These are phyloP conservation scores for Corinectria fuckeliana DNA, from an alignment of 2,329 filamentous ascomycete genomes.

Conservation along the genomic window DNA sequence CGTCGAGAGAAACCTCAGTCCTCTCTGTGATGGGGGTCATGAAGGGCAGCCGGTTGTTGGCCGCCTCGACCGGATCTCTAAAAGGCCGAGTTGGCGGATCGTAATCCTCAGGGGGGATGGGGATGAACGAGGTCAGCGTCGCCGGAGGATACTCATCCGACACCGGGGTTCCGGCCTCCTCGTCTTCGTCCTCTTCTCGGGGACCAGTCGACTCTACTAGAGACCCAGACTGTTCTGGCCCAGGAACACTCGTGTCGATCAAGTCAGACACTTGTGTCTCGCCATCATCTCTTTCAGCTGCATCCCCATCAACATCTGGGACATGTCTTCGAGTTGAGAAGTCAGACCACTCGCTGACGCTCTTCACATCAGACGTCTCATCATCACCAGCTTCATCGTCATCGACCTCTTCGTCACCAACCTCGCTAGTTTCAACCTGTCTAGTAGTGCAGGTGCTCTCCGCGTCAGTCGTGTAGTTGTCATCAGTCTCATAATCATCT, in stretches of 20 bases:
- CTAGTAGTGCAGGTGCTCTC: slow-evolving; percentile 84
- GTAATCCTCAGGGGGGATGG: slow-evolving; percentile 85
- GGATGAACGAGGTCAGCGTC: slow-evolving; percentile 73
- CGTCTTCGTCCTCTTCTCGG: slow-evolving; percentile 41
- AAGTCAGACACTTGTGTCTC: slow-evolving; percentile 49
- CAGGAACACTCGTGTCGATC: slow-evolving; percentile 44
- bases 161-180: slow-evolving; percentile 51
- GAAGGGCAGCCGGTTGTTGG: slow-evolving; percentile 92
- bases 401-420: slow-evolving; percentile 58
- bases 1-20: slow-evolving; percentile 84
- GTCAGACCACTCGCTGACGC: slow-evolving; percentile 86
- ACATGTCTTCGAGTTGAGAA: slow-evolving; percentile 79
- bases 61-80: slow-evolving; percentile 78
- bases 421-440: slow-evolving; percentile 60
- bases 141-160: slow-evolving; percentile 52
- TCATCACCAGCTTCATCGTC: slow-evolving; percentile 45
- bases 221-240: slow-evolving; percentile 31
- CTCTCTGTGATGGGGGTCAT: slow-evolving; percentile 99
- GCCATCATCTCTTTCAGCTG: slow-evolving; percentile 43
- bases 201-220: slow-evolving; percentile 7
- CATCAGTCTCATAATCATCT: slow-evolving; percentile 74
- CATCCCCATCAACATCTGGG: slow-evolving; percentile 51
- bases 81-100: slow-evolving; percentile 80
- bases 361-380: slow-evolving; percentile 65
- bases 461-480: slow-evolving; percentile 81